phyloP scores from a whole-genome alignment of 1,139 yeast genomes.

The Debaryomycetaceae sp. region DNA sequence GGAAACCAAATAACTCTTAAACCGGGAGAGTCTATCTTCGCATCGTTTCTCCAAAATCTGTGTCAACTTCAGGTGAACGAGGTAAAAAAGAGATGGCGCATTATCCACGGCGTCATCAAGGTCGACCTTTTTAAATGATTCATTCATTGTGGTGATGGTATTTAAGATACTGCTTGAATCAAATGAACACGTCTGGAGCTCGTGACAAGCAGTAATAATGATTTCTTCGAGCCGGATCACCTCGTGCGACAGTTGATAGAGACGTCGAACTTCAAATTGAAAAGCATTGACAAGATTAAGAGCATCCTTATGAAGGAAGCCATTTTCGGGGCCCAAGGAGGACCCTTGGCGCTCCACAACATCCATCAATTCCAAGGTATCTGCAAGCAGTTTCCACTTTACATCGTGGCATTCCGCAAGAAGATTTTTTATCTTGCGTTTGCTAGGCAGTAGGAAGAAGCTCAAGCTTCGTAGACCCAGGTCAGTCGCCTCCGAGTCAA shows the following conservation, averaged over 20 bases:
- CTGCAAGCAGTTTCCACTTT: conserved; percentile 47
- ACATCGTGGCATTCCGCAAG: conserved; percentile 20
- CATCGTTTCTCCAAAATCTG: conserved; percentile 26
- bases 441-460: conserved; percentile 31
- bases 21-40: conserved; percentile 6
- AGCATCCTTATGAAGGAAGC: conserved; percentile 27
- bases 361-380: conserved; percentile 33
- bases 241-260: conserved; percentile 22
- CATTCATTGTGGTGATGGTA: conserved; percentile 25
- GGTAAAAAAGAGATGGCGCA: conserved; percentile 22
- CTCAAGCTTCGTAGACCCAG: conserved; percentile 23
- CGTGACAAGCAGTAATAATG: conserved; percentile 7
- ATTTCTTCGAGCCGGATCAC: conserved; percentile 14
- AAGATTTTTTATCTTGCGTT: conserved; percentile 16
- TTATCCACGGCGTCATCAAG: conserved; percentile 29
- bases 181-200: conserved; percentile 21
- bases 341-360: conserved; percentile 5
- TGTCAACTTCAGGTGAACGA: conserved; percentile 30
- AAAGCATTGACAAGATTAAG: conserved; percentile 27
- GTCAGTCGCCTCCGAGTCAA: conserved; percentile 9
- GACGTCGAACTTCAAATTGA: conserved; percentile 19
- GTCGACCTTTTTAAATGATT: conserved; percentile 27
- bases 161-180: conserved; percentile 7
- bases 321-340: conserved; percentile 4
- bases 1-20: not conserved